A percentile compares a stretch with the other conserved stretches of the same genome.
Evolutionary conservation across 768 basidiomycete genomes (phyloP).

Genomic region (Auricularia sp.): DNA sequence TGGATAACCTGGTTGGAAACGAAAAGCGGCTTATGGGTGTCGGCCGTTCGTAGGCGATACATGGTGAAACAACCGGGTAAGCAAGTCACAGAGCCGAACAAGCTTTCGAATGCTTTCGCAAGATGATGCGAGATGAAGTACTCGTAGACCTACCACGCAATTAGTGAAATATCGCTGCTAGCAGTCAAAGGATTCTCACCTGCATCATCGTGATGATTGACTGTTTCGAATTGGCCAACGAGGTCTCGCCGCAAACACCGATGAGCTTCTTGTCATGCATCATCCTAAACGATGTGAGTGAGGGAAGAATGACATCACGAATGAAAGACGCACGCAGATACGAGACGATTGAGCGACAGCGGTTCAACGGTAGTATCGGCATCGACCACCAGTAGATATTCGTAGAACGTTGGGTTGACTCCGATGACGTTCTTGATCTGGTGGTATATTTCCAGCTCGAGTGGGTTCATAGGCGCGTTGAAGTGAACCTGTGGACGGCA

Average conservation of each 20-base stretch:
- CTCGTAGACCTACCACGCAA: conserved; percentile 68
- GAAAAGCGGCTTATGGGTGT: conserved; percentile 90
- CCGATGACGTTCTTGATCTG: conserved; percentile 99
- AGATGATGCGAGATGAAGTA: conserved; percentile 99
- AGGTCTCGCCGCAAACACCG: conserved; percentile 93
- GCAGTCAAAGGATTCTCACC: conserved; percentile 27
- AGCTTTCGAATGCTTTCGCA: conserved; percentile 93
- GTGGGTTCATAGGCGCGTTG: conserved; percentile 89
- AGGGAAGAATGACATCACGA: not conserved
- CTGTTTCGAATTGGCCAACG: conserved; percentile 86
- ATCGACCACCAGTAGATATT: conserved; percentile 88
- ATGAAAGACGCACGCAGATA: conserved; percentile 68
- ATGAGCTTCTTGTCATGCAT: conserved; percentile 92
- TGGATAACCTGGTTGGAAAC: conserved; percentile 83
- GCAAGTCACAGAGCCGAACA: conserved; percentile 98
- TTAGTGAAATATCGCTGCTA: not conserved
- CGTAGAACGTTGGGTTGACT: conserved; percentile 97
- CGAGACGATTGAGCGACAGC: conserved; percentile 76
- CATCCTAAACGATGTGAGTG: conserved; percentile 47
- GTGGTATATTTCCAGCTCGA: conserved; percentile 97
- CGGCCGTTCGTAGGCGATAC: conserved; percentile 87
- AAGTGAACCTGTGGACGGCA: conserved; percentile 69
- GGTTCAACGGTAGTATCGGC: conserved; percentile 92
- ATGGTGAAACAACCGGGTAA: conserved; percentile 98
- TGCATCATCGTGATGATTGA: conserved; percentile 98